A percentile compares a stretch with the other conserved stretches of the same genome.
Conservation (phyloP, 2,329 filamentous ascomycete species). For the Calonectria henricotiae region DNA sequence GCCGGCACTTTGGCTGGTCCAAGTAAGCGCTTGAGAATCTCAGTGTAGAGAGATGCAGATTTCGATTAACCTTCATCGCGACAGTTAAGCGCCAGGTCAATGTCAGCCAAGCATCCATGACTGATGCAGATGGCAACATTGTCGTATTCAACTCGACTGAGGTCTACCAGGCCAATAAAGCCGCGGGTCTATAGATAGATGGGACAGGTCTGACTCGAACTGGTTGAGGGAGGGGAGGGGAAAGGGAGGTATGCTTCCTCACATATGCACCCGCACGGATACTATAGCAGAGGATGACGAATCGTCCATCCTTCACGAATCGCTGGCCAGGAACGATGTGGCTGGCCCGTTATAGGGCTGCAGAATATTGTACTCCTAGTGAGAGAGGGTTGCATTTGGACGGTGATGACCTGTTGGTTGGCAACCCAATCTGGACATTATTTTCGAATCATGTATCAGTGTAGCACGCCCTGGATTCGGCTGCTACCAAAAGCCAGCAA, state of each 20-base stretch:
- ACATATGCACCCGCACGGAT: slow-evolving; percentile 11
- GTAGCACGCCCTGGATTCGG: slow-evolving; percentile 3
- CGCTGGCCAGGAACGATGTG: slow-evolving; percentile 29
- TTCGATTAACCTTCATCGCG: slow-evolving; percentile 30
- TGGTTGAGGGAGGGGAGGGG: not conserved
- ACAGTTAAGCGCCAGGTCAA: slow-evolving; percentile 49
- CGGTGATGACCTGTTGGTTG: not conserved
- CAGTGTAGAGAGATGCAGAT: not conserved
- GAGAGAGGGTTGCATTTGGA: slow-evolving; percentile 14
- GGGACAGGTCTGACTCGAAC: not conserved
- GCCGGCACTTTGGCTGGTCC: slow-evolving; percentile 63
- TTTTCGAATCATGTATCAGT: slow-evolving; percentile 23
- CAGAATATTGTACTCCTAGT: slow-evolving; percentile 17
- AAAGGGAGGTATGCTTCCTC: not conserved
- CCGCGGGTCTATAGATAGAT: slow-evolving; percentile 57
- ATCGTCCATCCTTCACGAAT: slow-evolving; percentile 6
- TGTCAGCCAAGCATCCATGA: slow-evolving; percentile 65
- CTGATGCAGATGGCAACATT: slow-evolving; percentile 63
- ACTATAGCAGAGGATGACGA: slow-evolving; percentile 4
- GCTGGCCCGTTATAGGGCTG: slow-evolving; percentile 34
- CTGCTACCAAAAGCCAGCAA: slow-evolving; percentile 3
- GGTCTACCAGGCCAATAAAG: slow-evolving; percentile 62
- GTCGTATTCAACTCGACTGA: slow-evolving; percentile 63
- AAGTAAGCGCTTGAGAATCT: slow-evolving; percentile 47
- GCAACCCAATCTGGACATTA: slow-evolving; percentile 26